These are phyloP conservation scores for Pythium dissimile DNA, from an alignment of 352 stramenopile species.

Conservation along the genomic window DNA sequence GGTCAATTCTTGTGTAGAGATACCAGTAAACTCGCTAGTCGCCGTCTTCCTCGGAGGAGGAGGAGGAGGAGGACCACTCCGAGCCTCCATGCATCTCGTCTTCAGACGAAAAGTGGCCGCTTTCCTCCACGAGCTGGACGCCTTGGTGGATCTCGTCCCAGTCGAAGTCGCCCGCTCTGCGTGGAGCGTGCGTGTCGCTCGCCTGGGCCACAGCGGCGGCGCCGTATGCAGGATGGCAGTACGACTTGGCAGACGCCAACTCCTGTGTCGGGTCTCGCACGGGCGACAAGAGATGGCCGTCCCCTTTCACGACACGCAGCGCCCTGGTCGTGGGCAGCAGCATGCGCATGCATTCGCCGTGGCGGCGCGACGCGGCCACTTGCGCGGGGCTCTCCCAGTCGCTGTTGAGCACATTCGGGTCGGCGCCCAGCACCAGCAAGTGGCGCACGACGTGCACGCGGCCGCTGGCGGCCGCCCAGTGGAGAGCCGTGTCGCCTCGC, in stretches of 20 bases:
- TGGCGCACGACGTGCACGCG: conserved; percentile 31
- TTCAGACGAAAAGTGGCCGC: conserved; percentile 65
- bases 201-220: too few species aligned
- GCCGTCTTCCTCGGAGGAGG: too few species aligned
- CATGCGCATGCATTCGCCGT: conserved; percentile 46
- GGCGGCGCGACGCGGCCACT: conserved; percentile 38
- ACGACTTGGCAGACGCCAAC: conserved; percentile 26
- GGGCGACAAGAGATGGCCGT: too few species aligned
- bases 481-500: conserved; percentile 62
- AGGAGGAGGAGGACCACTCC: not conserved
- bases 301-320: too few species aligned
- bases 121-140: conserved; percentile 73
- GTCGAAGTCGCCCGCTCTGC: conserved; percentile 23
- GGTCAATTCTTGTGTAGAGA: too few species aligned
- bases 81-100: conserved; percentile 32
- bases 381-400: conserved; percentile 56
- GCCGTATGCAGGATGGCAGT: too few species aligned
- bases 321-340: conserved; percentile 24
- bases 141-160: conserved; percentile 72
- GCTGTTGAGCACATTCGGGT: conserved; percentile 43
- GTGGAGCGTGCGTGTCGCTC: too few species aligned
- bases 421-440: conserved; percentile 41
- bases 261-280: not conserved
- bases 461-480: conserved; percentile 60
- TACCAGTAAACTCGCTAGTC: too few species aligned